Base-by-base conservation (phyloP, 495 filamentous ascomycete genomes). In the Aspergillus haitiensis region DNA sequence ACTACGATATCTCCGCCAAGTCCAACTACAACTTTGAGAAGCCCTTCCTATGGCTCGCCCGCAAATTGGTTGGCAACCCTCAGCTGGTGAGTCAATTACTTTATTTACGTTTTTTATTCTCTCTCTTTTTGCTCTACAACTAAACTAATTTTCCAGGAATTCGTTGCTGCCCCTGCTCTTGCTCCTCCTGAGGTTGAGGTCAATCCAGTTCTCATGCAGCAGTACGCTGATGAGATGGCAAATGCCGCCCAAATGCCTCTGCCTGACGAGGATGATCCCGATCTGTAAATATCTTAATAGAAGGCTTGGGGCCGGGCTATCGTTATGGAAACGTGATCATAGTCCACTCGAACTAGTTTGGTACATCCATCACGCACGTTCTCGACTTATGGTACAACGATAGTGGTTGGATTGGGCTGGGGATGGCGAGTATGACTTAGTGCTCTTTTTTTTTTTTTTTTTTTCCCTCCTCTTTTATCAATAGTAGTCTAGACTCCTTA, bases 21-120 rank as follows among this genome's bases (percentile, higher is more conserved):
- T 97, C 92, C 67, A 99, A 99, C 82, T 99, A 99, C 83, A 99
- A 99, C 88, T 99, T 99, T 81, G 95, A 99, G 88, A 99, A 99
- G 87, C 95, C 95, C 61, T 99, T 99, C 90, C 86, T 99, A 62
- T 99, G 95, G 95, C 88, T 99, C 67, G 95, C 94, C 55, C 87
- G 95, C 71, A 98, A 99, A 86, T 85, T 98, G 49, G 95, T 97
- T 61, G 95, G 94, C 74, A 97, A 99, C 83, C 84, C 89, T 63
- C 75, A 79, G 64, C 80, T 99, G 74, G 92, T 97, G 82, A 67
- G 90, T 82, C 56, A 40, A 55, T 37, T 37, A 27, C 6, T 34
- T 44, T 4, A 21, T 34, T 7, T 10, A 18, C 27, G 45, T 33
- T 10, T n/a, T 11, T 34, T 42, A 33, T 32, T n/a, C 10, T 46